Percentiles rank a stretch among this genome's conserved stretches.
Evolutionary conservation across 73 alveolate genomes (phyloP).

Genomic region (Diophrys sp.): DNA sequence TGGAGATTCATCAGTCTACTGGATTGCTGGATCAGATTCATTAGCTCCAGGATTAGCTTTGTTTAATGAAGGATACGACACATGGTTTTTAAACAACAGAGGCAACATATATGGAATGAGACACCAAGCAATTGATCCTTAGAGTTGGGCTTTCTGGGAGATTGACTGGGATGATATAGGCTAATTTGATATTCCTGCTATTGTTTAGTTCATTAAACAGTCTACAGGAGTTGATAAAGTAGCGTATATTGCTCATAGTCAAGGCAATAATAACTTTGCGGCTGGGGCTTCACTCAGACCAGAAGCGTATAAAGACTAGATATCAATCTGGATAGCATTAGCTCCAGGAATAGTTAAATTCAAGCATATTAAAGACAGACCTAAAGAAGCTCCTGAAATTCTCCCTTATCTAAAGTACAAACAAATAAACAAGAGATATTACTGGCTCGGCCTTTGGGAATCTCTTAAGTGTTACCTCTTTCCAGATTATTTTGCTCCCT

Average conservation of each 20-base stretch:
- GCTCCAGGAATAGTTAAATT: background rate
- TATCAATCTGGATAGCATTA: background rate
- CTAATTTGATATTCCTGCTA: constrained; percentile 42
- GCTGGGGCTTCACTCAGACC: background rate
- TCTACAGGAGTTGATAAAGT: constrained; percentile 28
- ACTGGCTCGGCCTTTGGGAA: background rate
- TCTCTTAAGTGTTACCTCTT: background rate
- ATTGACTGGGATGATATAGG: constrained; percentile 67
- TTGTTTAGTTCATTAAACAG: constrained; percentile 19
- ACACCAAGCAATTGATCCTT: constrained; percentile 48
- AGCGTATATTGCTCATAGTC: constrained; percentile 43
- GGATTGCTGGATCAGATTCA: constrained; percentile 59
- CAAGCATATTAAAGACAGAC: background rate
- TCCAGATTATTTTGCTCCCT: background rate
- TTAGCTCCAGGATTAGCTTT: constrained; percentile 50
- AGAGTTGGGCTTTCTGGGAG: constrained; percentile 80
- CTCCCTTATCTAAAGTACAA: background rate
- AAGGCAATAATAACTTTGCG: constrained; percentile 14
- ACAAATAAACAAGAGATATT: background rate
- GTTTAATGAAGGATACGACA: constrained; percentile 76
- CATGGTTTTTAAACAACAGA: constrained; percentile 82
- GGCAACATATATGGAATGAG: constrained; percentile 63
- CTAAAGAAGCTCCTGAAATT: background rate
- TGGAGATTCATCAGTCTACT: background rate
- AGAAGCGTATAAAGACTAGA: background rate